phyloP scores from a whole-genome alignment of 805 yeast genomes.

The Candida hungchunana region DNA sequence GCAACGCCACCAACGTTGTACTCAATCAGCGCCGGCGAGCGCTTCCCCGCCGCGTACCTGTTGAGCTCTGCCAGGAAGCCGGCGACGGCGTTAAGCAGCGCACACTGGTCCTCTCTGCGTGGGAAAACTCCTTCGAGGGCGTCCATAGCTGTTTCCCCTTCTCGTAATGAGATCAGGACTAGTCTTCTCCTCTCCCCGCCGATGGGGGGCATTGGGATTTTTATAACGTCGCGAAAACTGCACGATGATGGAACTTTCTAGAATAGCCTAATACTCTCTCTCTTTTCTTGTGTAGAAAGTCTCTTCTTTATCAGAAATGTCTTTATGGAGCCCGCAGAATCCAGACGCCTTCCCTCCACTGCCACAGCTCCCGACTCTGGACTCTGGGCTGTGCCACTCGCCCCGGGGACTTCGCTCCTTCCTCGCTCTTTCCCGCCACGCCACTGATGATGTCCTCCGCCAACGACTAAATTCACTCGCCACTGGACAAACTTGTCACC shows the following conservation, averaged over 20 bases:
- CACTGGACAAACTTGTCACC: constrained; percentile 29
- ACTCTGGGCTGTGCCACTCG: constrained; percentile 29
- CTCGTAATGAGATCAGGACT: too few relatives aligned
- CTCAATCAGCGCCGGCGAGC: constrained; percentile 24
- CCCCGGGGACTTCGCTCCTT: constrained; percentile 34
- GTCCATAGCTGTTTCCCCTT: too few relatives aligned
- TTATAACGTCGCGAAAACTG: too few relatives aligned
- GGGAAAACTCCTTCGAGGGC: constrained; percentile 6
- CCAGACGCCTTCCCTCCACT: constrained; percentile 18
- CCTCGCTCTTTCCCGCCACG: constrained; percentile 32
- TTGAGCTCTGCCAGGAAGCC: constrained; percentile 10
- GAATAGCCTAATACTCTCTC: too few relatives aligned
- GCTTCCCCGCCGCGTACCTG: constrained; percentile 10
- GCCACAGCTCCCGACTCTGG: constrained; percentile 25
- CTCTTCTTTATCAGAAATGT: constrained; percentile 20
- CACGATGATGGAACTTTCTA: too few relatives aligned
- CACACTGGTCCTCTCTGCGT: constrained; percentile 8
- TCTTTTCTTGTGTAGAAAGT: too few relatives aligned
- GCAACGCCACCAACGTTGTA: constrained; percentile 41
- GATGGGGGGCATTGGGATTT: too few relatives aligned
- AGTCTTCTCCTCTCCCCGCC: too few relatives aligned
- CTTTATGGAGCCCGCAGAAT: constrained; percentile 22
- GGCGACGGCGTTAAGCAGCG: constrained; percentile 12
- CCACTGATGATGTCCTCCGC: constrained; percentile 43
- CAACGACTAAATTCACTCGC: constrained; percentile 38